These are phyloP conservation scores for Fusarium sp. DNA, from an alignment of 2,329 filamentous ascomycete species.

Conservation along the genomic window DNA sequence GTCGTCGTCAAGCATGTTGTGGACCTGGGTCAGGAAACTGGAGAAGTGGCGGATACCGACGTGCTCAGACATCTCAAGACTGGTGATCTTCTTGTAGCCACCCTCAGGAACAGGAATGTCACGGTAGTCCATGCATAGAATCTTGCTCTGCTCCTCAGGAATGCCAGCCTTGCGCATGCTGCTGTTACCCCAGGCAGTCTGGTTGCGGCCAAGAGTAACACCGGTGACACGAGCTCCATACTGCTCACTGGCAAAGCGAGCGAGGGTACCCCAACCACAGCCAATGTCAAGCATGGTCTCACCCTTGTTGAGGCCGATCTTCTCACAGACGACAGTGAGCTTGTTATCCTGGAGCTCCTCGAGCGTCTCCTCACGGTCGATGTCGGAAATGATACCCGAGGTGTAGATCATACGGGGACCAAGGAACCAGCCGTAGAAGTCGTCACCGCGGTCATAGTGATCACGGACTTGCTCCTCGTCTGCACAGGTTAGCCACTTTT, in stretches of 20 bases:
- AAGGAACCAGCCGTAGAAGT: conserved; percentile 99
- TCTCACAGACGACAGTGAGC: conserved; percentile 93
- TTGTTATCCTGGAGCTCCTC: conserved; percentile 99
- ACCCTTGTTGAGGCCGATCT: conserved; percentile 86
- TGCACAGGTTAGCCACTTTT: conserved; percentile 36
- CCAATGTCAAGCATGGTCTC: conserved; percentile 94
- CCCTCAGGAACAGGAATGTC: conserved; percentile 84
- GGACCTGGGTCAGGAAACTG: conserved; percentile 86
- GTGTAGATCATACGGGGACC: conserved; percentile 99
- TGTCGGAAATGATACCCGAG: conserved; percentile 91
- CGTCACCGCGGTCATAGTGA: conserved; percentile 97
- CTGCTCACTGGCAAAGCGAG: conserved; percentile 92
- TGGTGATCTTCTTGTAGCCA: conserved; percentile 93
- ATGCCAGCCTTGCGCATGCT: conserved; percentile 88
- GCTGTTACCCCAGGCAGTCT: conserved; percentile 96
- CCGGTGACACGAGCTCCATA: conserved; percentile 90
- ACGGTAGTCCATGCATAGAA: conserved; percentile 97
- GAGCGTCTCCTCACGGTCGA: conserved; percentile 88
- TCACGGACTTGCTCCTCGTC: conserved; percentile 97
- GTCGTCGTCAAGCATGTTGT: conserved; percentile 97
- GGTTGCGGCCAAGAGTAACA: conserved; percentile 95
- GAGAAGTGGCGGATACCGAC: conserved; percentile 93
- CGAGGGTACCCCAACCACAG: conserved; percentile 97
- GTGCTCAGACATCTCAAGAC: conserved; percentile 98
- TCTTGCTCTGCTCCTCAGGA: conserved; percentile 88